Evolutionary conservation across 2,329 filamentous ascomycete genomes (phyloP), one percentile per base, ranked within the genome.

Genomic region (Trichophyton equinum): DNA sequence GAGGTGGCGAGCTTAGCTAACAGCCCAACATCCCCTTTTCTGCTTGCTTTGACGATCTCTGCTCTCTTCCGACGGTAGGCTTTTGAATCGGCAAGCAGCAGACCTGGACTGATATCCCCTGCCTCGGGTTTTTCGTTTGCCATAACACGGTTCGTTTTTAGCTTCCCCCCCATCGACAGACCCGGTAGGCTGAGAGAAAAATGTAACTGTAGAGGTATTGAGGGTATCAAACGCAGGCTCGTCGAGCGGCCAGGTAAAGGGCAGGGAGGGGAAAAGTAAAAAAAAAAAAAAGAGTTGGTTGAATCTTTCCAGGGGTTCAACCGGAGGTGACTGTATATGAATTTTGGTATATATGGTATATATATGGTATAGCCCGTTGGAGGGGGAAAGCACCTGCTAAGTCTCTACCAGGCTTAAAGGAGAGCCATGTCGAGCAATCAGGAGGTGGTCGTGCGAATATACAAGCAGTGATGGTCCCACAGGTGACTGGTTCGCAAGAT

Each of bases 1-100:
- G 83, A 82, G 58, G 81, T 80, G 44, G 87, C 86, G 63, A 87
- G 76, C 11, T 68, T 68, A 63, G 81, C 77, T 60, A 91, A 77
- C 49, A 75, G 73, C 40, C 78, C 73, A 40, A 86, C 72, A 69
- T 89, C 81, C 58, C 73, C 77, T 68, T 74, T 74, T 64, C 75
- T 76, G 74, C 86, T 89, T 33, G 87, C 87, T 51, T 79, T 76
- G 20, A 80, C 72, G 56, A 87, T 85, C 69, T 58, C 75, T 68
- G 63, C 72, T 71, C 68, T 82, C 78, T 74, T 75, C 22, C 13
- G 18, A 25, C 36, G 33, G 36, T 58, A 33, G 22, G 30, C 33
- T 58, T 36, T 55, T 33, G 30, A 20, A 36, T 36, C 51, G 11
- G 20, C 27, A 25, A 4, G 42, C 22, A 36, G 58, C 22, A 4